A percentile compares a stretch with the other conserved stretches of the same genome.
These are phyloP conservation scores for Carex littledalei DNA, from an alignment of 176 grass and related monocot genomes.

Conservation along the genomic window DNA sequence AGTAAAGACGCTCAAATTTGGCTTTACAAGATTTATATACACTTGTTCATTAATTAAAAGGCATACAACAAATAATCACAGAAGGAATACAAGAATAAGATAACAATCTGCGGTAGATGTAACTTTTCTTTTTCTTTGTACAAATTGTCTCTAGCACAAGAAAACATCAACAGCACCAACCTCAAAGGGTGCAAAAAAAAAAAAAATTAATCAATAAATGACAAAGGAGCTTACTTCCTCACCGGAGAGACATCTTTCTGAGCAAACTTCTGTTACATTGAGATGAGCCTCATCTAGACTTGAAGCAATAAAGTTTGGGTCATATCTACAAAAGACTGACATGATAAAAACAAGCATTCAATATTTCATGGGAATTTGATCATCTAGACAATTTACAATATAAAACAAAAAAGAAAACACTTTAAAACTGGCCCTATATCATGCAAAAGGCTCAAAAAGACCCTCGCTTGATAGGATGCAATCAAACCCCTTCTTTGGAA, in stretches of 20 bases:
- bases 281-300: slow-evolving; percentile 95
- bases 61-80: neutral
- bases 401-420: neutral
- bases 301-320: slow-evolving; percentile 69
- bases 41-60: slow-evolving; percentile 1
- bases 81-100: neutral
- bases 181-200: neutral
- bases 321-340: slow-evolving; percentile 76
- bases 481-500: neutral
- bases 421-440: neutral
- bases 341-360: neutral
- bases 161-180: neutral
- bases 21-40: neutral
- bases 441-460: neutral
- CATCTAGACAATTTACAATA: neutral
- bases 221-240: slow-evolving; percentile 52
- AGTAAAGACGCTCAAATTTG: neutral
- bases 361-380: neutral
- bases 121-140: neutral
- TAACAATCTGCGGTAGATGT: neutral
- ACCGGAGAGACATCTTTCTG: slow-evolving; percentile 48
- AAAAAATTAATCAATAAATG: neutral
- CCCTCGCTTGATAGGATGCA: neutral
- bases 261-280: slow-evolving; percentile 61
- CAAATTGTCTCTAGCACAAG: neutral